Evolutionary conservation across 208 protist genomes (phyloP), one percentile per base, ranked within the genome.

Genomic region (Trypanosoma brucei): DNA sequence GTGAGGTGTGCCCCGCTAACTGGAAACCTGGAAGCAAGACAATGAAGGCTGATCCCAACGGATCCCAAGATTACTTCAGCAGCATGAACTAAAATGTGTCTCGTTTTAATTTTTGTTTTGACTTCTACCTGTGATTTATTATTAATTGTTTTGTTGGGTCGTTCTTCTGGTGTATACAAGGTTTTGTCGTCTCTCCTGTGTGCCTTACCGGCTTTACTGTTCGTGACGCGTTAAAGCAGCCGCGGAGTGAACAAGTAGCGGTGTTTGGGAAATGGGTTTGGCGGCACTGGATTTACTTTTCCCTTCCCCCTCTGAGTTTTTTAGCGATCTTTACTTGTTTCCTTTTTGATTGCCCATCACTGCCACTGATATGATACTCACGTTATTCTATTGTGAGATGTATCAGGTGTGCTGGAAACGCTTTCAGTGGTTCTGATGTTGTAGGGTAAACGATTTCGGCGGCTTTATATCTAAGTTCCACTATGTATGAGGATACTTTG

Each of bases 1-100:
- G 91, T 42, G 93, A 98, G 76, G 94, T 98, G 55, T 98, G 95
- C 79, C 96, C 96, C 33, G 93, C 91, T 6, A 95, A 93, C 81
- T 98, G 96, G 96, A 93, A 84, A 68, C 84, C 90, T 13, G 96
- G 94, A 39, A 54, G 30, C 36, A 70, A 78, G 42, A 95, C 92
- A 13, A 98, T 98, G 79, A 98, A 95, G 75, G 74, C 94, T 38
- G 84, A 97, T 72, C 87, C 94, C 49, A 93, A 96, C 72, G 85
- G 60, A 39, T 88, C 89, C 8, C 64, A 95, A 46, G 84, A 94
- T 37, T 98, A 94, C 83, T 98, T 98, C 72, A 14, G 30, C 4
- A 30, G n/a, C 7, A 13, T 63, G 33, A 34, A 22, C 14, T 53
- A 50, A 52, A 7, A 7, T 51, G 6, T 53, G 34, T 60, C 14